phyloP scores from a whole-genome alignment of 2,329 filamentous ascomycete species.

The Fusarium liriodendri region DNA sequence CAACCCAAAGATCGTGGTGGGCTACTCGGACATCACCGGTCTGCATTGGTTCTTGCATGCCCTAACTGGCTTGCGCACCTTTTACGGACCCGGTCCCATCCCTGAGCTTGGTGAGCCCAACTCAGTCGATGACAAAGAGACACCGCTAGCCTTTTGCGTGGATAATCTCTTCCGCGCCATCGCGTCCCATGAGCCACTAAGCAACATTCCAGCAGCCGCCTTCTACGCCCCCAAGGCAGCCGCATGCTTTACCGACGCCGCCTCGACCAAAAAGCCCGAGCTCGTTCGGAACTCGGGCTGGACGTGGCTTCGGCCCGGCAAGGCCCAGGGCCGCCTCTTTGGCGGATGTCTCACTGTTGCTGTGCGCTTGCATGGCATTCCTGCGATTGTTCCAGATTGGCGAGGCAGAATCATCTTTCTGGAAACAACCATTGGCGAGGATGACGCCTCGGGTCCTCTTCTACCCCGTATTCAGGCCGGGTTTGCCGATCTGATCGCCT shows the following conservation, averaged over 20 bases:
- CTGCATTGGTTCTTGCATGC: conserved; percentile 56
- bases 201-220: conserved; percentile 47
- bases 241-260: conserved; percentile 34
- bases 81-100: conserved; percentile 55
- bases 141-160: conserved; percentile 46
- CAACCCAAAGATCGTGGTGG: conserved; percentile 56
- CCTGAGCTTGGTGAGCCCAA: conserved; percentile 51
- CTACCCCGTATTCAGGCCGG: conserved; percentile 47
- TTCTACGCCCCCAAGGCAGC: conserved; percentile 45
- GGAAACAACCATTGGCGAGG: conserved; percentile 53
- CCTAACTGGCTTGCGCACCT: conserved; percentile 53
- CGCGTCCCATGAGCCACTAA: conserved; percentile 40
- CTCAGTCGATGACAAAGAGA: conserved; percentile 36
- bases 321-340: conserved; percentile 56
- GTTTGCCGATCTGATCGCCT: conserved; percentile 55
- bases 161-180: conserved; percentile 49
- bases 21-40: conserved; percentile 55
- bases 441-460: conserved; percentile 25
- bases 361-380: conserved; percentile 50
- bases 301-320: conserved; percentile 52
- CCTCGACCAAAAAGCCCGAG: conserved; percentile 42
- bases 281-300: conserved; percentile 46
- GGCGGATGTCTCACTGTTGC: conserved; percentile 56
- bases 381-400: conserved; percentile 51
- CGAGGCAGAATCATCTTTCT: conserved; percentile 53